Percentiles rank a stretch among this genome's conserved stretches.
Conservation (phyloP, 768 basidiomycete species). For the Boletus vermiculosoides region DNA sequence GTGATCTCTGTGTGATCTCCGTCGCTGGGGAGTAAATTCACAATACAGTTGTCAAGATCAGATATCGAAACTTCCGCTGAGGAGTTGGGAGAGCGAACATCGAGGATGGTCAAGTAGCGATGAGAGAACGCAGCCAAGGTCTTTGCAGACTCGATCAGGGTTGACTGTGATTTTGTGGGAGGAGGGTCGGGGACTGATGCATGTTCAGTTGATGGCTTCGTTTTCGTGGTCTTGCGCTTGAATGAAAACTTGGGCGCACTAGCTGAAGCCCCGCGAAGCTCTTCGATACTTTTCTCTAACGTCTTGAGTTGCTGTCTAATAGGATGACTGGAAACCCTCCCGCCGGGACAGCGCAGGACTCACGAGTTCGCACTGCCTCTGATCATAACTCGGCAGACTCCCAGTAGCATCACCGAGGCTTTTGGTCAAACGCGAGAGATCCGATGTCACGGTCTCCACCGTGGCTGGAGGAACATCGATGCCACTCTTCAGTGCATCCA, state of each 20-base stretch:
- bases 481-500: constrained; percentile 40
- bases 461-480: constrained; percentile 31
- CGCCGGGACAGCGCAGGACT: constrained; percentile 24
- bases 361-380: constrained; percentile 68
- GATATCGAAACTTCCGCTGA: constrained; percentile 57
- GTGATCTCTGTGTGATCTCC: constrained; percentile 11
- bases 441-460: constrained; percentile 45
- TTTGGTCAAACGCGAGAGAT: constrained; percentile 60
- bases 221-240: constrained; percentile 46
- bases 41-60: constrained; percentile 65
- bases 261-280: constrained; percentile 42
- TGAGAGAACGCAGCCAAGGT: constrained; percentile 45
- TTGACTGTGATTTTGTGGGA: neutral
- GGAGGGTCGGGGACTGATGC: neutral
- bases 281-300: constrained; percentile 56
- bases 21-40: constrained; percentile 53
- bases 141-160: constrained; percentile 31
- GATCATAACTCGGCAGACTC: constrained; percentile 70
- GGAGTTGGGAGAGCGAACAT: constrained; percentile 36
- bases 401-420: constrained; percentile 61
- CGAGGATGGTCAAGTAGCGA: constrained; percentile 42
- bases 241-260: constrained; percentile 68
- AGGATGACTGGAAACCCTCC: constrained; percentile 11
- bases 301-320: constrained; percentile 59
- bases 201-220: constrained; percentile 11